Evolutionary conservation across 2,329 filamentous ascomycete genomes (phyloP).

Genomic region (Thelonectria rubi): DNA sequence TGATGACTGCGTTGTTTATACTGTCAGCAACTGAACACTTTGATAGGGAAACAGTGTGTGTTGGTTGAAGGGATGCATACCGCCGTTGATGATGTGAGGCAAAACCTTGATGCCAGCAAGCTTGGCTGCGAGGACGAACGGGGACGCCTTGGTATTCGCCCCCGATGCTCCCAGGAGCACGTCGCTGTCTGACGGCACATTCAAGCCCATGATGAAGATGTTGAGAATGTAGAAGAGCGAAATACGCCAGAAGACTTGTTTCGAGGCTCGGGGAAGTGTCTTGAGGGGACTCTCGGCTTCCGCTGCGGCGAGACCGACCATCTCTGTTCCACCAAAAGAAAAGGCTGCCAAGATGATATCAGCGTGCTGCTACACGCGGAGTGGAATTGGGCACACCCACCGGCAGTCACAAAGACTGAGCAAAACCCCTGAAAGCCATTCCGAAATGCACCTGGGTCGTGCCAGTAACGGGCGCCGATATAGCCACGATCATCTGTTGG

Average conservation of each 20-base stretch:
- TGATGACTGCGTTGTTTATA: conserved; percentile 67
- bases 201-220: conserved; percentile 80
- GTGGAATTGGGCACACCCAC: no score
- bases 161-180: conserved; percentile 67
- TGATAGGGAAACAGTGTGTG: no score
- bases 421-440: conserved; percentile 84
- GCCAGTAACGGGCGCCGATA: conserved; percentile 82
- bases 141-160: conserved; percentile 78
- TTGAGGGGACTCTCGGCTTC: conserved; percentile 81
- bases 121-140: conserved; percentile 91
- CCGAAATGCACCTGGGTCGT: conserved; percentile 76
- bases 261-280: conserved; percentile 84
- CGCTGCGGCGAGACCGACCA: conserved; percentile 81
- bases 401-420: conserved; percentile 76
- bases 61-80: no score
- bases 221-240: conserved; percentile 89
- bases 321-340: conserved; percentile 78
- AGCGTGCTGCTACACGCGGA: no score
- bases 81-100: conserved; percentile 86
- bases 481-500: conserved; percentile 69
- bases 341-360: conserved; percentile 59
- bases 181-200: conserved; percentile 77
- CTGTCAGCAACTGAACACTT: no score
- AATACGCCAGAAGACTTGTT: conserved; percentile 96
- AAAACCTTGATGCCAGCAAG: conserved; percentile 85